These are phyloP conservation scores for Eucalyptus camaldulensis DNA, from an alignment of 345 rosid species.

Conservation along the genomic window DNA sequence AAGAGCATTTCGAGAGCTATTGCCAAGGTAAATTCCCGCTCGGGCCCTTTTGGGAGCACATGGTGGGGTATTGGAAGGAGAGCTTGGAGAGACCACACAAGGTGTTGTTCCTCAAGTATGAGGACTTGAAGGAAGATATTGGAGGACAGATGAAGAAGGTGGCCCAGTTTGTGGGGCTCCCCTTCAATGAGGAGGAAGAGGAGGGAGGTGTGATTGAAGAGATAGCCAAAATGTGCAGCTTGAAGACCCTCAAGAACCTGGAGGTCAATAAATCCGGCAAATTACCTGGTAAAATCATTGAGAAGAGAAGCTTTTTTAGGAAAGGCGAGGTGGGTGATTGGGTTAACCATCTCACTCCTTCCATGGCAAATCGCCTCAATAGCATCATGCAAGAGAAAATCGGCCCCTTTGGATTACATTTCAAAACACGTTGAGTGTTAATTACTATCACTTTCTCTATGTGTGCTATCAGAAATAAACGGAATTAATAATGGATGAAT, in stretches of 20 bases:
- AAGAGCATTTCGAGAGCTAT: too few relatives aligned
- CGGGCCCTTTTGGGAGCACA: too few relatives aligned
- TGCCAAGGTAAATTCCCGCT: too few relatives aligned
- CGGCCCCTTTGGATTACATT: background rate
- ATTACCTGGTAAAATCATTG: background rate
- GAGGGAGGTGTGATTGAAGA: background rate
- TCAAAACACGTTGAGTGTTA: background rate
- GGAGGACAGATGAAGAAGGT: background rate
- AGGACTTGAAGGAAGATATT: background rate
- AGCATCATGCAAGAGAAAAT: background rate
- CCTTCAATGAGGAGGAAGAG: background rate
- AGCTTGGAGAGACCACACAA: too few relatives aligned
- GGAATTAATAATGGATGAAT: background rate
- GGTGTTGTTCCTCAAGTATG: too few relatives aligned
- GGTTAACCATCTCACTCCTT: background rate
- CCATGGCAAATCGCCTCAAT: background rate
- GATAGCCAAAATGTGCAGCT: background rate
- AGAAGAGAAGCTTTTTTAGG: conserved; percentile 1
- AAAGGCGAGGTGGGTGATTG: conserved; percentile 9
- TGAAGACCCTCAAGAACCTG: background rate
- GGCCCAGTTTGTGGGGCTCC: background rate
- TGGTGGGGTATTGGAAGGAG: too few relatives aligned
- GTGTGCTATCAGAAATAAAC: background rate
- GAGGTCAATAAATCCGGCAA: background rate
- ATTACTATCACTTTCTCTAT: background rate